These are phyloP conservation scores for Pyrenopolyporus hunteri DNA, from an alignment of 495 filamentous ascomycete species.

Conservation along the genomic window DNA sequence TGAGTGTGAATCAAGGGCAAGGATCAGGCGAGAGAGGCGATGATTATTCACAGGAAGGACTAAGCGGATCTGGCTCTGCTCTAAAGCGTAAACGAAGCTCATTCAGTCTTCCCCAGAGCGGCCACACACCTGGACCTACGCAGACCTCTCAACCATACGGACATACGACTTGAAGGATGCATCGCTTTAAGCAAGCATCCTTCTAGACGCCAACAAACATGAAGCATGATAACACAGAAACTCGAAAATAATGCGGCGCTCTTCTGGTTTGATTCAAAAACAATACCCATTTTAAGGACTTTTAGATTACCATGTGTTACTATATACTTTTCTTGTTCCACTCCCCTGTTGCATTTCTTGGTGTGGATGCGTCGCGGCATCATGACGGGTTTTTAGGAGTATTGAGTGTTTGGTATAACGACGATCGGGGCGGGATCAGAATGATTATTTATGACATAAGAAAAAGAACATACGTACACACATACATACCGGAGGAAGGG, in stretches of 20 bases:
- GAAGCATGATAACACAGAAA: slow-evolving; percentile 24
- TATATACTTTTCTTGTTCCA: slow-evolving; percentile 26
- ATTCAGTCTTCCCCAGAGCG: slow-evolving; percentile 40
- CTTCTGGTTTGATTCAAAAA: slow-evolving; percentile 32
- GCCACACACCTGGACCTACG: slow-evolving; percentile 33
- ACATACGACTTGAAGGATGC: slow-evolving; percentile 32
- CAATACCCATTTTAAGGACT: slow-evolving; percentile 34
- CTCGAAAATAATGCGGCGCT: slow-evolving; percentile 27
- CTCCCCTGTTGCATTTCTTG: slow-evolving; percentile 27
- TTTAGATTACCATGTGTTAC: slow-evolving; percentile 38
- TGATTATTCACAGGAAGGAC: slow-evolving; percentile 49
- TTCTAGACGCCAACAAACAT: neutral
- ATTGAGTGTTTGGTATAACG: slow-evolving; percentile 24
- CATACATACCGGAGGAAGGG: slow-evolving; percentile 22
- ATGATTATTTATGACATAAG: slow-evolving; percentile 29
- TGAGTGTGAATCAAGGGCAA: slow-evolving; percentile 46
- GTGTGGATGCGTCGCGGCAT: slow-evolving; percentile 24
- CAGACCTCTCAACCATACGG: slow-evolving; percentile 41
- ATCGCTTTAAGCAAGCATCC: neutral
- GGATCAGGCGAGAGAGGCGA: slow-evolving; percentile 45
- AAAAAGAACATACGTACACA: slow-evolving; percentile 28
- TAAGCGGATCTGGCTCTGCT: slow-evolving; percentile 35
- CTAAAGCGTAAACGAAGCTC: slow-evolving; percentile 61
- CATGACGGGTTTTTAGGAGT: slow-evolving; percentile 20
- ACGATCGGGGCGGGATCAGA: slow-evolving; percentile 25